A percentile compares a stretch with the other conserved stretches of the same genome.
Evolutionary conservation across 2,329 filamentous ascomycete species (phyloP).

Genomic region (Huntiella decipiens): DNA sequence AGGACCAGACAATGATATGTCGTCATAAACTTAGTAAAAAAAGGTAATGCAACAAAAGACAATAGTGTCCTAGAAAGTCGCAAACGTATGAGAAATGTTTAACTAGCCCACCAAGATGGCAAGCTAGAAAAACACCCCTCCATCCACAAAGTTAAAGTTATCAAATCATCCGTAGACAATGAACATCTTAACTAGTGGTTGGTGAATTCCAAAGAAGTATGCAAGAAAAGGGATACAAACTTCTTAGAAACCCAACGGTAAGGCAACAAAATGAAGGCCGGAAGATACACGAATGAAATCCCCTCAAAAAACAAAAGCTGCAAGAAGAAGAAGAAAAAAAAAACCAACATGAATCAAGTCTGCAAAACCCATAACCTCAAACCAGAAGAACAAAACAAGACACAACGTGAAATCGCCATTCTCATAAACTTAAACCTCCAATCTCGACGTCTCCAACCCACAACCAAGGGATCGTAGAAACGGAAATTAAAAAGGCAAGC

Average conservation of each 20-base stretch:
- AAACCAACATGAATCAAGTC: neutral
- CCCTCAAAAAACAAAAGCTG: conserved; percentile 1
- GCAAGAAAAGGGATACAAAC: neutral
- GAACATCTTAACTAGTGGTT: neutral
- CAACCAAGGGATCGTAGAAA: neutral
- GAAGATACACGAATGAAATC: neutral
- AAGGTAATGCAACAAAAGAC: neutral
- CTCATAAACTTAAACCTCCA: neutral
- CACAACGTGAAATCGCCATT: neutral
- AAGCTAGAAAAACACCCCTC: neutral
- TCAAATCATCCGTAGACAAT: neutral
- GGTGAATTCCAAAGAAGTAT: too few relatives aligned
- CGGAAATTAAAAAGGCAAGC: neutral
- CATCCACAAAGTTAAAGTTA: neutral
- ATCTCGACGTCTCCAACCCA: neutral
- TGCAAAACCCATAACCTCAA: neutral
- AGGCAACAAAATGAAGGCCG: conserved; percentile 1
- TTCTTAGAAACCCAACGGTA: neutral
- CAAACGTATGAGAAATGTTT: neutral
- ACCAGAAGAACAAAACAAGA: neutral
- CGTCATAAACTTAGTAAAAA: neutral
- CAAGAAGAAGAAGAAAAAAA: neutral
- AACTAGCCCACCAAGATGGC: neutral
- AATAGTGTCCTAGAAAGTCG: neutral
- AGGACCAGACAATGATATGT: conserved; percentile 1